phyloP scores from a whole-genome alignment of 2,329 filamentous ascomycete genomes.

The Clarireedia hainanense region DNA sequence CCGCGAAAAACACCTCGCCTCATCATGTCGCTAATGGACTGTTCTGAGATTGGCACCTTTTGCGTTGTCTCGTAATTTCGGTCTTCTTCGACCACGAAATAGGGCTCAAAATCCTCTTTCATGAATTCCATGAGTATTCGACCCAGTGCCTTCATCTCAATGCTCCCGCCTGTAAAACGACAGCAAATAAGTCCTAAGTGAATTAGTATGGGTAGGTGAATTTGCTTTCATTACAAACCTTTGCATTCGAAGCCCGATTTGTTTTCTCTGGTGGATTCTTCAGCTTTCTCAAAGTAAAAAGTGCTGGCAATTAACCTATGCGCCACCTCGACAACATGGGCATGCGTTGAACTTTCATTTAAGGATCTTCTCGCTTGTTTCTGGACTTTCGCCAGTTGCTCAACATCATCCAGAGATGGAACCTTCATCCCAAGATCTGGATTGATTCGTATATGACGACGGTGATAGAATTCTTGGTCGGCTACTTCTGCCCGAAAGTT shows the following conservation, averaged over 20 bases:
- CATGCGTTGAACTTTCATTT: background rate
- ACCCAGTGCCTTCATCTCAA: slow-evolving; percentile 2
- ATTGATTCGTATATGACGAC: slow-evolving; percentile 7
- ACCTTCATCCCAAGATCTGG: slow-evolving; percentile 4
- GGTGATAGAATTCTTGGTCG: background rate
- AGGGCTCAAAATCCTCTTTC: slow-evolving; percentile 1
- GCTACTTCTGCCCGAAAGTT: slow-evolving; percentile 11
- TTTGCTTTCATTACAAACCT: background rate
- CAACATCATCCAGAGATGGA: slow-evolving; percentile 10
- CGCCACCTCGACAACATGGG: slow-evolving; percentile 7
- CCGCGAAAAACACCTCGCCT: background rate
- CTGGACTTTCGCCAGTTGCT: slow-evolving; percentile 4
- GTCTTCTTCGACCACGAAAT: slow-evolving; percentile 3
- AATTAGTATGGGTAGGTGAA: background rate
- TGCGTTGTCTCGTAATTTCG: background rate
- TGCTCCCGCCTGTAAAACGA: background rate
- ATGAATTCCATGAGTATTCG: background rate
- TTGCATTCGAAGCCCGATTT: background rate
- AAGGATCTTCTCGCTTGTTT: background rate
- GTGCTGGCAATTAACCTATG: slow-evolving; percentile 14
- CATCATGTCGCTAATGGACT: background rate
- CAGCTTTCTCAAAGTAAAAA: slow-evolving; percentile 17
- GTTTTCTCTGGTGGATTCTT: background rate
- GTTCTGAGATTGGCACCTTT: slow-evolving; percentile 1
- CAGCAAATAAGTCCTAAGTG: slow-evolving; percentile 1